Percentiles rank a stretch among this genome's conserved stretches.
phyloP scores from a whole-genome alignment of 1,284 basidiomycete species.

The Limonomyces culmigenus region DNA sequence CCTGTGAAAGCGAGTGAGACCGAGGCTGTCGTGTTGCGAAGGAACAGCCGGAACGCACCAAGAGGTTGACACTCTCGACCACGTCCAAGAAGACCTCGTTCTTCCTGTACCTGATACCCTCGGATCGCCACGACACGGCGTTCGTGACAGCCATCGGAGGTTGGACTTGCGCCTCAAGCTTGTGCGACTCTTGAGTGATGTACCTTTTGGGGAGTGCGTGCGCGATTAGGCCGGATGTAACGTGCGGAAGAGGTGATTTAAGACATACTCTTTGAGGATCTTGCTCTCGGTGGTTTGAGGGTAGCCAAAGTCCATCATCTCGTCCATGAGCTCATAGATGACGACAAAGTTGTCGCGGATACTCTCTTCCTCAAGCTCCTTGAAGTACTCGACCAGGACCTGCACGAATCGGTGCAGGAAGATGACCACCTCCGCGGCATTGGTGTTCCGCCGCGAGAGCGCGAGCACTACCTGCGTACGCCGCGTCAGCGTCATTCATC shows the following conservation, averaged over 20 bases:
- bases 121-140: conserved; percentile 96
- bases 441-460: conserved; percentile 88
- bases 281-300: conserved; percentile 99
- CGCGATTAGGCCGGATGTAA: background rate
- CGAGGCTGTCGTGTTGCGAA: background rate
- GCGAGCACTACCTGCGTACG: conserved; percentile 58
- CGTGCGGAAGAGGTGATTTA: conserved; percentile 1
- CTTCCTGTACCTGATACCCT: conserved; percentile 95
- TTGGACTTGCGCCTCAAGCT: conserved; percentile 91
- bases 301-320: conserved; percentile 99
- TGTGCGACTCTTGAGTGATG: conserved; percentile 98
- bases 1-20: conserved; percentile 26
- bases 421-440: conserved; percentile 92
- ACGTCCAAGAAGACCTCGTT: conserved; percentile 99
- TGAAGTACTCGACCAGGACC: conserved; percentile 96
- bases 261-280: conserved; percentile 87
- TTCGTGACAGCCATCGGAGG: conserved; percentile 98
- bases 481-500: background rate
- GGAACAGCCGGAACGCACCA: conserved; percentile 33
- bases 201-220: conserved; percentile 49
- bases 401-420: conserved; percentile 87
- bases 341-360: conserved; percentile 98
- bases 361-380: conserved; percentile 97
- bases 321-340: conserved; percentile 94
- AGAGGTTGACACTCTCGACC: conserved; percentile 91